Evolutionary conservation across 23 red algal genomes (phyloP).

Genomic region (Gracilaria domingensis): DNA sequence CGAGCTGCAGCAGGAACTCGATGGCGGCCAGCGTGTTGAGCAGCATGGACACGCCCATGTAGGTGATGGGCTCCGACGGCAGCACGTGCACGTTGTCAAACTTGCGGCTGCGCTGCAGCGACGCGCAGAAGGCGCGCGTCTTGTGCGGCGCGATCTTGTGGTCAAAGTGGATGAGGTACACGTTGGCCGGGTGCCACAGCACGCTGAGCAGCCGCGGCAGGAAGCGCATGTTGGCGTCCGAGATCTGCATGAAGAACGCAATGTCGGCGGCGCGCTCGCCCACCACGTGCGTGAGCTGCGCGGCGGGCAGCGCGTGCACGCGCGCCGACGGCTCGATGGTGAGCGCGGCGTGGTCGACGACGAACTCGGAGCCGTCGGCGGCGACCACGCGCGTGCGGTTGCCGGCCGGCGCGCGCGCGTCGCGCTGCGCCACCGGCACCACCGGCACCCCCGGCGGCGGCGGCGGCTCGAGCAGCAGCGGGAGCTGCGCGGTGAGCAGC

Average conservation of each 20-base stretch:
- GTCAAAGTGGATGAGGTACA: constrained; percentile 88
- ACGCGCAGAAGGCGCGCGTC: neutral
- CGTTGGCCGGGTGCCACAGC: constrained; percentile 73
- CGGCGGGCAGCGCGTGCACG: neutral
- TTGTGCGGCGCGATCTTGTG: constrained; percentile 55
- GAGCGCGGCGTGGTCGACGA: neutral
- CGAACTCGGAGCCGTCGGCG: constrained; percentile 24
- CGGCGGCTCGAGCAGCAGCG: neutral
- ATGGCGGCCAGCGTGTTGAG: constrained; percentile 81
- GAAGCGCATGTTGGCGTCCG: constrained; percentile 30
- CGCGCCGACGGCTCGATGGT: neutral
- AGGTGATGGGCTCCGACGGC: constrained; percentile 49
- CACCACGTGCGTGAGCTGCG: neutral
- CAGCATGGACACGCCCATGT: constrained; percentile 81
- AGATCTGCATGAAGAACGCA: constrained; percentile 78
- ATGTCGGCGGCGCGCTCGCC: constrained; percentile 3
- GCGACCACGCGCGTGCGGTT: neutral
- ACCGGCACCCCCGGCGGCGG: neutral
- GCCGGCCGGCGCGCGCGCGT: neutral
- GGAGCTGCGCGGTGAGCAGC: neutral
- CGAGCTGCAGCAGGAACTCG: constrained; percentile 39
- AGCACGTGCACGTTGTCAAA: constrained; percentile 47
- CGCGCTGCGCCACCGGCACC: neutral
- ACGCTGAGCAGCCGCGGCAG: constrained; percentile 54
- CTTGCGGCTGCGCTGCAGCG: constrained; percentile 9